Evolutionary conservation across 192 early-diverging fungal species (phyloP).

Genomic region (Coemansia sp.): DNA sequence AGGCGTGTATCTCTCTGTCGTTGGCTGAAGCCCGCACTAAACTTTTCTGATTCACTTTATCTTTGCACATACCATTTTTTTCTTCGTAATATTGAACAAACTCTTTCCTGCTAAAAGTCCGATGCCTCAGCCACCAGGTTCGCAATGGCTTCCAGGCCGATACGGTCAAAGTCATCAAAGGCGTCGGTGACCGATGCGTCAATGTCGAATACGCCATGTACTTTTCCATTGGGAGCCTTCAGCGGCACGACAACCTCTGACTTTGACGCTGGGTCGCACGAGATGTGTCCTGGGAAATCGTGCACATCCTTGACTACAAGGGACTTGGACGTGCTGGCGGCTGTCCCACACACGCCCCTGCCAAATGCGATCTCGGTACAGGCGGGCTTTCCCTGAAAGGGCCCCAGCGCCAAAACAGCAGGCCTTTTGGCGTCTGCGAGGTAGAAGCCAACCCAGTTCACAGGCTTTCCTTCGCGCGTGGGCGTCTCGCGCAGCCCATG

Average conservation of each 20-base stretch:
- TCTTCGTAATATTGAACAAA: not conserved
- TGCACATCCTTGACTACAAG: conserved; percentile 80
- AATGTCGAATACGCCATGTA: conserved; percentile 74
- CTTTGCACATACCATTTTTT: not conserved
- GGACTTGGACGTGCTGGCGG: conserved; percentile 61
- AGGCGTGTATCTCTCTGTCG: conserved; percentile 35
- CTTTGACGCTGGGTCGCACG: conserved; percentile 83
- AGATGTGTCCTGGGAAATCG: conserved; percentile 86
- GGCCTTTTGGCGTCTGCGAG: conserved; percentile 57
- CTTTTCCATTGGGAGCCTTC: conserved; percentile 44
- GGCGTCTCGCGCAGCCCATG: conserved; percentile 72
- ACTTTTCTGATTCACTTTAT: not conserved
- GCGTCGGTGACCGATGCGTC: conserved; percentile 66
- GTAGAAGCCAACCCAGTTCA: conserved; percentile 87
- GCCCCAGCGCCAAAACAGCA: conserved; percentile 69
- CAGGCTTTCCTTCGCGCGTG: conserved; percentile 60
- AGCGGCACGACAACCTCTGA: conserved; percentile 90
- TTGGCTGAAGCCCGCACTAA: not conserved
- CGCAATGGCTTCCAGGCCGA: conserved; percentile 67
- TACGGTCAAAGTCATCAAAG: conserved; percentile 70
- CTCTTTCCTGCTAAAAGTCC: conserved; percentile 19
- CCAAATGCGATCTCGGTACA: conserved; percentile 85
- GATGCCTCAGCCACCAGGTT: conserved; percentile 61
- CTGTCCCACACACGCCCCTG: conserved; percentile 88
- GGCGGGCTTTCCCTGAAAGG: conserved; percentile 91